phyloP scores from a whole-genome alignment of 2,329 filamentous ascomycete genomes.

The Myrmaecium sp. region DNA sequence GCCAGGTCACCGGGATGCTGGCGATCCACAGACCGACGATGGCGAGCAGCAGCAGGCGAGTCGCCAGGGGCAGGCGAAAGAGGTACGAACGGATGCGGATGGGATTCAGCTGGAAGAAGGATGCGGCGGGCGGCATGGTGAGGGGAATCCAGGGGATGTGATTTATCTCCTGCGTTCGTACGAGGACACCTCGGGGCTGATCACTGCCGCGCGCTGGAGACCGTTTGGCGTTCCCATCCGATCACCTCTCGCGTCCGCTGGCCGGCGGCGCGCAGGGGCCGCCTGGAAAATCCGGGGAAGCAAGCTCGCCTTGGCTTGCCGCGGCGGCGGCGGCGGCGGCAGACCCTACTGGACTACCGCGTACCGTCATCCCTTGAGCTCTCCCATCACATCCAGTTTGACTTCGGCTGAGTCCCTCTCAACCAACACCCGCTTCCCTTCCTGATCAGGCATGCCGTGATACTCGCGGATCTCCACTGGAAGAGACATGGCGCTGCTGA shows the following conservation, averaged over 20 bases:
- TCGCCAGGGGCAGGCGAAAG: slow-evolving; percentile 74
- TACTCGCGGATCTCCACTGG: background rate
- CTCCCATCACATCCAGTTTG: background rate
- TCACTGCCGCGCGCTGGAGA: no score
- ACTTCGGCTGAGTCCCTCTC: background rate
- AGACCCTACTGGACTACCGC: no score
- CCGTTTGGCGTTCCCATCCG: no score
- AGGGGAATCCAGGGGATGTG: slow-evolving; percentile 6
- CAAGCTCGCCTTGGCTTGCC: no score
- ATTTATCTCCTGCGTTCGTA: no score
- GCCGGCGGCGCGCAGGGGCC: background rate
- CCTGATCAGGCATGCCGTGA: no score
- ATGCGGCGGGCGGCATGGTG: slow-evolving; percentile 28
- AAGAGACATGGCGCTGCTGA: slow-evolving; percentile 18
- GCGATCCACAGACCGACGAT: slow-evolving; percentile 55
- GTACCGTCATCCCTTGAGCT: background rate
- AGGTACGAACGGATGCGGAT: slow-evolving; percentile 64
- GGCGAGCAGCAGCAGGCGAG: slow-evolving; percentile 48
- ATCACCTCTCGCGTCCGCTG: no score
- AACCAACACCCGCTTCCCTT: background rate
- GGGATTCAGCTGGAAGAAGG: slow-evolving; percentile 48
- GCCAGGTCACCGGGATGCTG: slow-evolving; percentile 52
- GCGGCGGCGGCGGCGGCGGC: no score
- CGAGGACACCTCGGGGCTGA: no score
- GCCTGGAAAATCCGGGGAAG: slow-evolving; percentile 3